Evolutionary conservation across 2,329 filamentous ascomycete genomes (phyloP), one percentile per base, ranked within the genome.

Genomic region (Trichoderma endophyticum): DNA sequence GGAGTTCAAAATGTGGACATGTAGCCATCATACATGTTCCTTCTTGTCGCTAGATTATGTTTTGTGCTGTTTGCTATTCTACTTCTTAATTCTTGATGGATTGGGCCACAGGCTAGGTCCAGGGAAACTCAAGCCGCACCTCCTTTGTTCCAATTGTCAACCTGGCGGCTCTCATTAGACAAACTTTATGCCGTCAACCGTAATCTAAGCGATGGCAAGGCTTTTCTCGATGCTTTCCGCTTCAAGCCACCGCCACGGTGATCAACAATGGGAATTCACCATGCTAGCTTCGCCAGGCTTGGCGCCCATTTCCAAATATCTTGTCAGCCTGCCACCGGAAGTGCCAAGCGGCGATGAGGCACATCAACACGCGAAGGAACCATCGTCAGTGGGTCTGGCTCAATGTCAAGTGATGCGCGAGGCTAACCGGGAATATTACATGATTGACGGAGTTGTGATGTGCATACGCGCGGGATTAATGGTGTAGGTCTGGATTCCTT

Each of bases 1-100:
- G 66, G 66, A 70, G 66, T 70, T 70, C 28, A 70, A 51, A 36
- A 54, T 51, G 14, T 36, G 66, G n/a, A 24, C 14, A 68, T 61
- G 39, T 70, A 70, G 66, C 57, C 51, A 54, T 56, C 48, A 36
- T 3, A 11, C n/a, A 34, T 32, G 48, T 12, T 26, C 62, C 32
- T 21, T 32, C 6, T 39, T 39, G 60, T 39, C 1, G 14, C 32
- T 62, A 24, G 32, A 62, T 62, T 39, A 18, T 43, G 60, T 15
- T 18, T 0, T n/a, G 60, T 26, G 51, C 7, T 28, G 14, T 24
- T 34, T 28, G 15, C 21, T 36, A 39, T 24, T 56, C 18, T 67
- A 28, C 18, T 28, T 36, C 30, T 7, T 34, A 11, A 14, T 56
- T 28, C 8, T 9, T 14, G 15, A 32, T 39, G 4, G 26, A 8